phyloP scores from a whole-genome alignment of 2,329 filamentous ascomycete genomes.

The Cytospora chrysosperma region DNA sequence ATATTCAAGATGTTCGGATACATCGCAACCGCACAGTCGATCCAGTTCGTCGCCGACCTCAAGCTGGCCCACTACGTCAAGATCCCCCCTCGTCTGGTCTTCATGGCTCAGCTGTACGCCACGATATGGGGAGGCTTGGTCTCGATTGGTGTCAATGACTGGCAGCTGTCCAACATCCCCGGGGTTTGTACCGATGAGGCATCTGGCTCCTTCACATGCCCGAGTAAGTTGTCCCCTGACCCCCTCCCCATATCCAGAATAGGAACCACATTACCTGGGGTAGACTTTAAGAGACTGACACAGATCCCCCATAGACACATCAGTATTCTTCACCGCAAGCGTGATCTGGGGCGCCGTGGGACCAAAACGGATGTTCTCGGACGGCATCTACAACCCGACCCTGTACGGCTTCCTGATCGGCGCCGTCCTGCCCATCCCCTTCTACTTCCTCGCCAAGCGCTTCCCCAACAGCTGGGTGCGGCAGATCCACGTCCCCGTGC shows the following conservation, averaged over 20 bases:
- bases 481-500: constrained; percentile 48
- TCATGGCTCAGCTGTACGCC: constrained; percentile 57
- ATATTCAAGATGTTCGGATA: constrained; percentile 44
- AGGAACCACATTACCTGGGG: background rate
- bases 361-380: constrained; percentile 47
- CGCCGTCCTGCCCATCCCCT: constrained; percentile 35
- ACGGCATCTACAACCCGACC: constrained; percentile 48
- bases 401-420: constrained; percentile 53
- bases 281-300: background rate
- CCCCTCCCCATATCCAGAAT: too few species aligned
- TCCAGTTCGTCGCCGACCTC: constrained; percentile 43
- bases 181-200: constrained; percentile 40
- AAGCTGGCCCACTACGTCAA: constrained; percentile 50
- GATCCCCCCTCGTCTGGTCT: constrained; percentile 60
- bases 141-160: constrained; percentile 47
- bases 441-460: constrained; percentile 22
- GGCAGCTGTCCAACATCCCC: constrained; percentile 49
- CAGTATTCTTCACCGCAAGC: constrained; percentile 57
- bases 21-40: constrained; percentile 46
- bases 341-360: constrained; percentile 57
- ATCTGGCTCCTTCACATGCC: constrained; percentile 42
- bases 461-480: constrained; percentile 32
- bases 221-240: constrained; percentile 25
- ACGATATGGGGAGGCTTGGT: constrained; percentile 54
- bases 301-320: constrained; percentile 36